These are phyloP conservation scores for Pisolithus tinctorius DNA, from an alignment of 768 basidiomycete genomes.

Conservation along the genomic window DNA sequence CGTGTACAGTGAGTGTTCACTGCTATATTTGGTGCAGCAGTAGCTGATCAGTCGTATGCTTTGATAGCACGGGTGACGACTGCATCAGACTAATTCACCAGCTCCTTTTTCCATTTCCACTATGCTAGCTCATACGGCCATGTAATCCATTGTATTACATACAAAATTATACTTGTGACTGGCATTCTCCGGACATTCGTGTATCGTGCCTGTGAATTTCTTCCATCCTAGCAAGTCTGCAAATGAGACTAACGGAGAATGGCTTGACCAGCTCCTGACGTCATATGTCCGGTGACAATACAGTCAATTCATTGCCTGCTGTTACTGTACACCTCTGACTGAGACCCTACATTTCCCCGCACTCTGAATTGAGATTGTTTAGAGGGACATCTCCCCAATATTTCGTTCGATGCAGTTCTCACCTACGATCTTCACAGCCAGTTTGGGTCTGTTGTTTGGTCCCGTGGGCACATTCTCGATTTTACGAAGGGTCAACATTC, in stretches of 20 bases:
- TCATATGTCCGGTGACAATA: neutral
- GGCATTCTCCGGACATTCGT: slow-evolving; percentile 5
- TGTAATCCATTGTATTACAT: slow-evolving; percentile 30
- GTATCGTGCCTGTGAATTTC: neutral
- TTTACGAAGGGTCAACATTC: slow-evolving; percentile 92
- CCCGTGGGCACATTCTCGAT: slow-evolving; percentile 95
- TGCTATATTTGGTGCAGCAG: neutral
- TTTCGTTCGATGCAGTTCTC: slow-evolving; percentile 10
- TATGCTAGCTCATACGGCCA: slow-evolving; percentile 24
- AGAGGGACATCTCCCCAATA: neutral
- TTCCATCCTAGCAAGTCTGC: neutral
- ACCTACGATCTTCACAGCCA: slow-evolving; percentile 86
- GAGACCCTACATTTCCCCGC: slow-evolving; percentile 47
- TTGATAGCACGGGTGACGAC: slow-evolving; percentile 38
- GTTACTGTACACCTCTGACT: neutral
- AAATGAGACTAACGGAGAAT: neutral
- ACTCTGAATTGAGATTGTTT: slow-evolving; percentile 31
- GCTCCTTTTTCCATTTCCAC: slow-evolving; percentile 9
- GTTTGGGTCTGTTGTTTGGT: slow-evolving; percentile 82
- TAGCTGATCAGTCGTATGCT: slow-evolving; percentile 3
- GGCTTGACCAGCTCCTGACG: neutral
- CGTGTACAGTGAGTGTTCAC: slow-evolving; percentile 78
- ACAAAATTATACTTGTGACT: slow-evolving; percentile 24
- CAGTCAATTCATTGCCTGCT: neutral
- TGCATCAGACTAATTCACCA: slow-evolving; percentile 31